phyloP scores from a whole-genome alignment of 2,329 filamentous ascomycete genomes.

The Proliferodiscus dingleyae region DNA sequence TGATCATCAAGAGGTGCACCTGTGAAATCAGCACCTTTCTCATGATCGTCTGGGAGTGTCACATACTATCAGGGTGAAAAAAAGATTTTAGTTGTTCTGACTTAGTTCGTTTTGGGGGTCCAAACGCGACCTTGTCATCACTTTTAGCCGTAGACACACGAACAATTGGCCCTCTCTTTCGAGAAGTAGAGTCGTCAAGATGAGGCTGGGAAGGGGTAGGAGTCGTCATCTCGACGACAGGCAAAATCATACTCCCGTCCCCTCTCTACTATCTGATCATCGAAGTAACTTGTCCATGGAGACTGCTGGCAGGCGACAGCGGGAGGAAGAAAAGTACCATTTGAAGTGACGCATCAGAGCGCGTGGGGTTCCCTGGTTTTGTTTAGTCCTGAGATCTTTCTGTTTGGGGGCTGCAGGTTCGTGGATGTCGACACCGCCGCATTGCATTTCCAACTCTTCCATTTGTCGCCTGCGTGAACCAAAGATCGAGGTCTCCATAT shows the following conservation, averaged over 20 bases:
- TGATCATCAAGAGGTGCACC: slow-evolving; percentile 5
- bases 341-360: slow-evolving; percentile 7
- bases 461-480: neutral
- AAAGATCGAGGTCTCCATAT: neutral
- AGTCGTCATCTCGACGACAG: slow-evolving; percentile 5
- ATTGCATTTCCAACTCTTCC: slow-evolving; percentile 3
- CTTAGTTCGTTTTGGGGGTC: neutral
- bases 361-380: slow-evolving; percentile 7
- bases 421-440: neutral
- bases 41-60: neutral
- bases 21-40: neutral
- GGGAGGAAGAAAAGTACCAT: slow-evolving; percentile 3
- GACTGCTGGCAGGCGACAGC: slow-evolving; percentile 1
- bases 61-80: slow-evolving; percentile 7
- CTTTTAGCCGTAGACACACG: neutral
- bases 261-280: slow-evolving; percentile 5
- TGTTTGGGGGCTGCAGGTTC: neutral
- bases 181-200: slow-evolving; percentile 3
- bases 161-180: slow-evolving; percentile 1
- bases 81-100: neutral
- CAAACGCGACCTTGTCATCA: slow-evolving; percentile 1
- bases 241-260: slow-evolving; percentile 3
- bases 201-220: slow-evolving; percentile 6
- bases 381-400: neutral
- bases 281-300: slow-evolving; percentile 2